Conservation (phyloP, 2,329 filamentous ascomycete genomes). For the Dactylellina haptotyla region DNA sequence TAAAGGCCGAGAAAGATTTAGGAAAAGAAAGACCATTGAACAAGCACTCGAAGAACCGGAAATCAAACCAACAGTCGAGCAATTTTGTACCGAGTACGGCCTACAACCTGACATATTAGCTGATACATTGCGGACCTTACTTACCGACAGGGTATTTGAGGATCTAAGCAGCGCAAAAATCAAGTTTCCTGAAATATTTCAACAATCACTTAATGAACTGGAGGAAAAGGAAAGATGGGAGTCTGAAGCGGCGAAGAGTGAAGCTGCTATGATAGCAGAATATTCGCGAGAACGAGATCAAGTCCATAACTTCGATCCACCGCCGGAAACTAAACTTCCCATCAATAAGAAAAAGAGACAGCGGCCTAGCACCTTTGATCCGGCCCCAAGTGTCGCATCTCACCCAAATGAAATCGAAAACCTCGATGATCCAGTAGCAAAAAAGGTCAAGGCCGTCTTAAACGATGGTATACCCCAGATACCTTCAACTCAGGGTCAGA, state of each 20-base stretch:
- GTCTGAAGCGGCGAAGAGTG: slow-evolving; percentile 9
- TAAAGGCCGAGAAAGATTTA: background rate
- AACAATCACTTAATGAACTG: background rate
- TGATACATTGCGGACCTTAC: background rate
- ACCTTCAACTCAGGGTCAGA: background rate
- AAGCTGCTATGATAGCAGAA: slow-evolving; percentile 4
- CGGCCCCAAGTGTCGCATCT: background rate
- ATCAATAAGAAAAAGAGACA: background rate
- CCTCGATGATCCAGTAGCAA: background rate
- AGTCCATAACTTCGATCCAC: background rate
- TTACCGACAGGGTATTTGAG: background rate
- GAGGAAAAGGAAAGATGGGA: slow-evolving; percentile 13
- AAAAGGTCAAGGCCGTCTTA: background rate
- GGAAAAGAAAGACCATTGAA: background rate
- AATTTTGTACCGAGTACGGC: background rate
- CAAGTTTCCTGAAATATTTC: slow-evolving; percentile 13
- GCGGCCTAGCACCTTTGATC: background rate
- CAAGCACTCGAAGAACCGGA: background rate
- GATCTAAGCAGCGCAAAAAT: slow-evolving; percentile 3
- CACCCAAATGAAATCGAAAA: background rate
- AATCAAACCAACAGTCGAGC: background rate
- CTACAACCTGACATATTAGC: background rate
- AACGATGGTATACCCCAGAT: background rate
- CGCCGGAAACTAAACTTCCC: background rate
- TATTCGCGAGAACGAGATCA: background rate